Evolutionary conservation across 2,329 filamentous ascomycete species (phyloP).

Genomic region (Metarhizium anisopliae): DNA sequence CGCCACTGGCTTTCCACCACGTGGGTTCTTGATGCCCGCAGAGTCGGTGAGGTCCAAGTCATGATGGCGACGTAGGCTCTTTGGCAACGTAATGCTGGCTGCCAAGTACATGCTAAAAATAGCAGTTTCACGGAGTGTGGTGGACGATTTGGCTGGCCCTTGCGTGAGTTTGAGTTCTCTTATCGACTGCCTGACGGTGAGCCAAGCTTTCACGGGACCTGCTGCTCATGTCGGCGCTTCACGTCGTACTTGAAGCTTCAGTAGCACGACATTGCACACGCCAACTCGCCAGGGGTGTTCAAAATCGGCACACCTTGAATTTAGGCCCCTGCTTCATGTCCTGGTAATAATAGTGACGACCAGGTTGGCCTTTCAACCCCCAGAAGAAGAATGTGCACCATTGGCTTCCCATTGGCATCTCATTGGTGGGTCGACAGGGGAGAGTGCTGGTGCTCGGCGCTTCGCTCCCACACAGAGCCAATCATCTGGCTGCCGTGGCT

Average conservation of each 20-base stretch:
- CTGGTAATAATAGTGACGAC: background rate
- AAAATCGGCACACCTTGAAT: background rate
- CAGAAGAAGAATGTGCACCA: background rate
- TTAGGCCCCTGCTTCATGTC: background rate
- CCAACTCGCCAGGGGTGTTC: background rate
- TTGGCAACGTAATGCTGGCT: no score
- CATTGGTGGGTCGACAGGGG: conserved; percentile 18
- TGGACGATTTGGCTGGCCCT: no score
- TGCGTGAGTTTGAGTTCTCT: no score
- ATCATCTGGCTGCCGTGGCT: conserved; percentile 13
- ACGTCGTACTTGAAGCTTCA: background rate
- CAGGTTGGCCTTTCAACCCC: background rate
- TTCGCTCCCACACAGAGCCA: conserved; percentile 17
- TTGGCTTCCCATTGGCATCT: conserved; percentile 1
- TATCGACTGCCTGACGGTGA: background rate
- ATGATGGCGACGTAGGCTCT: no score
- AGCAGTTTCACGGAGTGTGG: background rate
- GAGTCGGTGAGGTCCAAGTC: no score
- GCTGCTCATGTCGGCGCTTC: background rate
- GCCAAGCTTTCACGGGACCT: background rate
- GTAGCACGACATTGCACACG: background rate
- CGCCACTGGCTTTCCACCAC: no score
- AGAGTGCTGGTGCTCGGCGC: conserved; percentile 17
- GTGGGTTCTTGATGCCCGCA: no score
- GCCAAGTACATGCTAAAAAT: background rate